Evolutionary conservation across 305 asterid genomes (phyloP).

Genomic region (Rubia occidens): DNA sequence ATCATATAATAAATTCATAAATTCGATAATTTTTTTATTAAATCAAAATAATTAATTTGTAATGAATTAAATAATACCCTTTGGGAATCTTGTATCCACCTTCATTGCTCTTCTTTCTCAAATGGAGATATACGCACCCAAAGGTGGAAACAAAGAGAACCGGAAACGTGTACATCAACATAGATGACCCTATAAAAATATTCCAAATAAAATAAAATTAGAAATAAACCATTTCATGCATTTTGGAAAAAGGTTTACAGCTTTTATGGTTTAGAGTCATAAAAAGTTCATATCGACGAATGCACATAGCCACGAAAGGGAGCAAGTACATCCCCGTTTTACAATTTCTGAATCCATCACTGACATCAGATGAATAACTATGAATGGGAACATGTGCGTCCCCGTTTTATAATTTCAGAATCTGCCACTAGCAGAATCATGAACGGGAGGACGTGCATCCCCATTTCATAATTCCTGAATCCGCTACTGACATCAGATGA

Average conservation of each 20-base stretch:
- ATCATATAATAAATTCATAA: background rate
- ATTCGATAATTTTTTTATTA: background rate
- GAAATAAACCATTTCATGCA: background rate
- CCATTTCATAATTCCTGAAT: background rate
- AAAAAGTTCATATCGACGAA: too few relatives aligned
- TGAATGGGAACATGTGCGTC: too few relatives aligned
- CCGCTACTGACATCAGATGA: background rate
- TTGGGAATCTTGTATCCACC: conserved; percentile 7
- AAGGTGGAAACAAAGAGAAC: conserved; percentile 39
- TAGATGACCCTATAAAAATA: background rate
- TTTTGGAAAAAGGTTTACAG: too few relatives aligned
- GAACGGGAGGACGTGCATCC: too few relatives aligned
- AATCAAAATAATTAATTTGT: background rate
- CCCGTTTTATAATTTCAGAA: too few relatives aligned
- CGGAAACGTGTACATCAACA: conserved; percentile 33
- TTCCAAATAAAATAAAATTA: background rate
- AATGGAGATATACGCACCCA: conserved; percentile 61
- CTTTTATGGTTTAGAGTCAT: too few relatives aligned
- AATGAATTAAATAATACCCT: conserved; percentile 17
- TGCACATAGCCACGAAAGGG: too few relatives aligned
- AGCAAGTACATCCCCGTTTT: too few relatives aligned
- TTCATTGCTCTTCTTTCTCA: conserved; percentile 27
- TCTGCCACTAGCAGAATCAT: too few relatives aligned
- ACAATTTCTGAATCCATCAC: background rate
- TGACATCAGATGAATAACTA: background rate